A percentile compares a stretch with the other conserved stretches of the same genome.
Evolutionary conservation across 345 rosid species (phyloP).

Genomic region (Gossypium herbaceum): DNA sequence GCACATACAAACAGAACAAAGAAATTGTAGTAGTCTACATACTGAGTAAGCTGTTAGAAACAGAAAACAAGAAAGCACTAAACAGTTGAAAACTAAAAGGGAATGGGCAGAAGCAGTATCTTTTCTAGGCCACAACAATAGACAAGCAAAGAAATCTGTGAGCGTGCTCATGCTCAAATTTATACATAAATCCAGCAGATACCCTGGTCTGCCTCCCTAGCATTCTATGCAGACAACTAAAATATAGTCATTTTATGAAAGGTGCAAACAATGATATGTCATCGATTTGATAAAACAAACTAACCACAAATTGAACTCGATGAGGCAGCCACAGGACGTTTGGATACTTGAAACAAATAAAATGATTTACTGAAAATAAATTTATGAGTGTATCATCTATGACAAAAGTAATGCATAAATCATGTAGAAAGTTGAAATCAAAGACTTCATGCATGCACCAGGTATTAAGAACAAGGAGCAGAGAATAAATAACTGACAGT

Average conservation of each 20-base stretch:
- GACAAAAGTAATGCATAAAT: not conserved
- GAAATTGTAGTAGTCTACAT: not conserved
- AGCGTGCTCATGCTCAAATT: not conserved
- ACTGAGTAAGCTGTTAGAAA: not conserved
- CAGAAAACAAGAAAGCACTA: not conserved
- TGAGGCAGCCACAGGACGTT: not conserved
- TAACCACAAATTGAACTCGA: not conserved
- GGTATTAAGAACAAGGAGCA: constrained; percentile 5
- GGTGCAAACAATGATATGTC: not conserved
- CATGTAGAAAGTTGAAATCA: constrained; percentile 8
- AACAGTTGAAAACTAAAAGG: not conserved
- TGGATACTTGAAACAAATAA: not conserved
- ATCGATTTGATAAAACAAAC: constrained; percentile 10
- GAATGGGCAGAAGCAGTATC: not conserved
- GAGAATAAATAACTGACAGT: constrained; percentile 54
- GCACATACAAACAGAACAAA: not conserved
- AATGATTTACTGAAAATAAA: not conserved
- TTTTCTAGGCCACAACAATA: not conserved
- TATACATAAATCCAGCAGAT: constrained; percentile 3
- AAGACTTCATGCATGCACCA: constrained; percentile 6
- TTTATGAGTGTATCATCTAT: not conserved
- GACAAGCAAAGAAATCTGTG: not conserved
- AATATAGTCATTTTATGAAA: not conserved
- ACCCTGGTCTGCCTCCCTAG: not conserved
- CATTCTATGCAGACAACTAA: not conserved